Evolutionary conservation across 768 basidiomycete species (phyloP).

Genomic region (Phanerochaete carnosa): DNA sequence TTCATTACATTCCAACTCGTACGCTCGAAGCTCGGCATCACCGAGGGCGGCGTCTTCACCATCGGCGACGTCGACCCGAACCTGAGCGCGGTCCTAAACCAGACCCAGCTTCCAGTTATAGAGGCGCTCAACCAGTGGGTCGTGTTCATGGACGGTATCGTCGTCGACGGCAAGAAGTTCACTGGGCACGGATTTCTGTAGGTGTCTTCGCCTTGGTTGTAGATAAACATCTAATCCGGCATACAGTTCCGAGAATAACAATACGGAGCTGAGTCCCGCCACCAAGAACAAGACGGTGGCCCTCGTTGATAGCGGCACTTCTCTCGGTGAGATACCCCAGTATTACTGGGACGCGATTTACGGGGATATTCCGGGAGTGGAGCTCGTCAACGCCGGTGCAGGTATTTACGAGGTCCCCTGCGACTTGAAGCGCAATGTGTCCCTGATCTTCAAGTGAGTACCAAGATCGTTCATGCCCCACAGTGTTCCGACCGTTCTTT

Average conservation of each 20-base stretch:
- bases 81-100: slow-evolving; percentile 1
- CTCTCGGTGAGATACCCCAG: slow-evolving; percentile 6
- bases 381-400: neutral
- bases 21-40: slow-evolving; percentile 12
- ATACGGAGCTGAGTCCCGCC: too few relatives aligned
- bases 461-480: neutral
- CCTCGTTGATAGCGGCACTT: slow-evolving; percentile 15
- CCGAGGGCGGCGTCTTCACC: slow-evolving; percentile 18
- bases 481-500: neutral
- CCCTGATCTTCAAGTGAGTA: slow-evolving; percentile 15
- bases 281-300: slow-evolving; percentile 4
- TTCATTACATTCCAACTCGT: slow-evolving; percentile 16
- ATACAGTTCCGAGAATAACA: too few relatives aligned
- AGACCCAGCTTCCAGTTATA: slow-evolving; percentile 1
- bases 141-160: slow-evolving; percentile 11
- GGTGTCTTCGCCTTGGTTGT: neutral
- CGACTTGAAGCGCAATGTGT: slow-evolving; percentile 14
- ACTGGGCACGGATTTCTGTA: slow-evolving; percentile 9
- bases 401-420: slow-evolving; percentile 13
- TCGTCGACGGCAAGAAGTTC: slow-evolving; percentile 13
- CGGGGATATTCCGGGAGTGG: slow-evolving; percentile 2
- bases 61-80: slow-evolving; percentile 9
- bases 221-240: too few relatives aligned
- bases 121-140: slow-evolving; percentile 7
- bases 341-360: slow-evolving; percentile 17